These are phyloP conservation scores for Mortierella alpina DNA, from an alignment of 192 early-diverging fungal genomes.

Conservation along the genomic window DNA sequence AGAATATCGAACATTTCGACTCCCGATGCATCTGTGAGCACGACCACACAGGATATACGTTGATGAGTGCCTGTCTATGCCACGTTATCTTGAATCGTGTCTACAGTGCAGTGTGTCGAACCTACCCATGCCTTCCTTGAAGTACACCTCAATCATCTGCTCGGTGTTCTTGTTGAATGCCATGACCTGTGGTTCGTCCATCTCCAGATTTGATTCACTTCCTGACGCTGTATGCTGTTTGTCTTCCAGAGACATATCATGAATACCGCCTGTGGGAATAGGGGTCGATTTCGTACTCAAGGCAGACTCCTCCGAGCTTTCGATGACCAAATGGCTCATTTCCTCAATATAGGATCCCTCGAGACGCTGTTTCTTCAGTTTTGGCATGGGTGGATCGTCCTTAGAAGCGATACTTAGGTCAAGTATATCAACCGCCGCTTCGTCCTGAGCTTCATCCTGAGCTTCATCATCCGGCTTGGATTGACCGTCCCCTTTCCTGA, in stretches of 20 bases:
- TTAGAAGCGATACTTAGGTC: not conserved
- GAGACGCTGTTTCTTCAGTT: conserved; percentile 10
- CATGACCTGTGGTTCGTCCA: not conserved
- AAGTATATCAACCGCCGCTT: too few relatives aligned
- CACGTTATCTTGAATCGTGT: too few relatives aligned
- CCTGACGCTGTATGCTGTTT: too few relatives aligned
- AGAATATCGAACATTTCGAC: conserved; percentile 44
- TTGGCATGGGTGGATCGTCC: not conserved
- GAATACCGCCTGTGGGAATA: too few relatives aligned
- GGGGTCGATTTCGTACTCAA: not conserved
- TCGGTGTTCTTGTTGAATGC: conserved; percentile 47
- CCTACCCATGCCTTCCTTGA: conserved; percentile 47
- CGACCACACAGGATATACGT: not conserved
- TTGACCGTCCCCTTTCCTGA: too few relatives aligned
- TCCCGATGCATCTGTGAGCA: conserved; percentile 29
- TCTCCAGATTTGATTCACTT: not conserved
- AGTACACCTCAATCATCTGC: conserved; percentile 31
- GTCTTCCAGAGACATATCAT: too few relatives aligned
- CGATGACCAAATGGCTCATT: conserved; percentile 3
- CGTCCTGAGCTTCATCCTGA: not conserved
- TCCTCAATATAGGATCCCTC: conserved; percentile 8
- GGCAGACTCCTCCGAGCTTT: not conserved
- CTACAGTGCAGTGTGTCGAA: not conserved
- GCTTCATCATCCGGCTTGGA: not conserved
- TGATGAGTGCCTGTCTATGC: too few relatives aligned